These are phyloP conservation scores for Linum tenue DNA, from an alignment of 345 rosid genomes.

Conservation along the genomic window DNA sequence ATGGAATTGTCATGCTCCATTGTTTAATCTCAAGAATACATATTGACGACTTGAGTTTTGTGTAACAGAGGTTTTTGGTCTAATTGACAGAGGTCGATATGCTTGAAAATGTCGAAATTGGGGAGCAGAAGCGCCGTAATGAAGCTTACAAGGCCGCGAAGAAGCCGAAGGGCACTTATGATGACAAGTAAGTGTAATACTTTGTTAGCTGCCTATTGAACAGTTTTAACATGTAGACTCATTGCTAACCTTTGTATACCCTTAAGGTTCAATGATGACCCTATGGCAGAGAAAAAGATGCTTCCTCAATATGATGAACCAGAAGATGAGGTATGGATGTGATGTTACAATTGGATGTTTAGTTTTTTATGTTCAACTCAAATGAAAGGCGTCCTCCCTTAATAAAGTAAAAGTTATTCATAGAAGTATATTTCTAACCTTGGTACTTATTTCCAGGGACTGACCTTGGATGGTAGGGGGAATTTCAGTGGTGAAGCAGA, in stretches of 20 bases:
- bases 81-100: slow-evolving; percentile 70
- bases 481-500: slow-evolving; percentile 85
- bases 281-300: slow-evolving; percentile 60
- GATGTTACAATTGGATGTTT: too few relatives aligned
- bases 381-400: too few relatives aligned
- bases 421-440: neutral
- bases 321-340: slow-evolving; percentile 51
- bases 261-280: slow-evolving; percentile 78
- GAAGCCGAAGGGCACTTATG: slow-evolving; percentile 68
- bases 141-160: slow-evolving; percentile 90
- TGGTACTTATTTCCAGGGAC: slow-evolving; percentile 45
- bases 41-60: slow-evolving; percentile 21
- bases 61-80: slow-evolving; percentile 30
- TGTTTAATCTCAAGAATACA: neutral
- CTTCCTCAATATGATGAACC: slow-evolving; percentile 95
- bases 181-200: slow-evolving; percentile 60
- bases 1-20: neutral
- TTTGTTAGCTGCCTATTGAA: neutral
- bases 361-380: too few relatives aligned
- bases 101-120: slow-evolving; percentile 98
- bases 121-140: slow-evolving; percentile 85
- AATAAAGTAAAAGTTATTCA: neutral
- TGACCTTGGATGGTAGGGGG: slow-evolving; percentile 74
- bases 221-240: neutral
- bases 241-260: slow-evolving; percentile 7